A percentile compares a stretch with the other conserved stretches of the same genome.
Conservation (phyloP, 805 yeast genomes). For the Saturnispora serradocipensis region DNA sequence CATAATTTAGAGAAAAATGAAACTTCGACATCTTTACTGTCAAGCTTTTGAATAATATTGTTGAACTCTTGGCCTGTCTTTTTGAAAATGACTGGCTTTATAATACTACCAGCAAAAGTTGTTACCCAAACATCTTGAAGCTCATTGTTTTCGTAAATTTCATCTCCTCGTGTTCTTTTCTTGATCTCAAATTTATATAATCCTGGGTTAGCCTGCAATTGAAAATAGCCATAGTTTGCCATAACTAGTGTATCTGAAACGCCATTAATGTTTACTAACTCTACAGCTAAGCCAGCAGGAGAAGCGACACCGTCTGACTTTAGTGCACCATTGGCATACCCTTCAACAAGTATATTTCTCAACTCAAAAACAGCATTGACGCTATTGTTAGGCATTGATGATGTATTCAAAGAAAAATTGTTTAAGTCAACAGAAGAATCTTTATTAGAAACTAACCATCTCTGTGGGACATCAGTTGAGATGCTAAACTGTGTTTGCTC, state of each 20-base stretch:
- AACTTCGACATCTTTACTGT: conserved; percentile 5
- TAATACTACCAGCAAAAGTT: conserved; percentile 36
- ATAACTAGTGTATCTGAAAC: conserved; percentile 56
- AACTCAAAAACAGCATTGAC: conserved; percentile 41
- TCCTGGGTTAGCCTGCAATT: conserved; percentile 68
- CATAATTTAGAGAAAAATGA: not conserved
- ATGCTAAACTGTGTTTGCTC: conserved; percentile 41
- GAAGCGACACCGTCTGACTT: conserved; percentile 18
- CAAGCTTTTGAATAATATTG: conserved; percentile 6
- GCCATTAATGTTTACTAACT: conserved; percentile 21
- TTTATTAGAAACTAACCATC: conserved; percentile 59
- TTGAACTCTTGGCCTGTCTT: conserved; percentile 7
- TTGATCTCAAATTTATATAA: conserved; percentile 46
- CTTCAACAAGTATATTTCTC: conserved; percentile 56
- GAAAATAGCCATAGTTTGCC: conserved; percentile 79
- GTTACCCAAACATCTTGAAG: conserved; percentile 21
- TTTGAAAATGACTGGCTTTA: conserved; percentile 37
- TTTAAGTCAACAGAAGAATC: conserved; percentile 52
- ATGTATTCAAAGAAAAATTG: conserved; percentile 41
- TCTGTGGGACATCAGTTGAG: conserved; percentile 50
- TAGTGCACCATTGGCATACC: conserved; percentile 42
- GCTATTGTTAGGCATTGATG: conserved; percentile 25
- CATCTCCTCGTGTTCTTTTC: conserved; percentile 31
- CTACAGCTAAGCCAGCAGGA: conserved; percentile 47
- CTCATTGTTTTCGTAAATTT: conserved; percentile 31